Evolutionary conservation across 1,284 basidiomycete genomes (phyloP), one percentile per base, ranked within the genome.

Genomic region (Ustilago xerochloae): DNA sequence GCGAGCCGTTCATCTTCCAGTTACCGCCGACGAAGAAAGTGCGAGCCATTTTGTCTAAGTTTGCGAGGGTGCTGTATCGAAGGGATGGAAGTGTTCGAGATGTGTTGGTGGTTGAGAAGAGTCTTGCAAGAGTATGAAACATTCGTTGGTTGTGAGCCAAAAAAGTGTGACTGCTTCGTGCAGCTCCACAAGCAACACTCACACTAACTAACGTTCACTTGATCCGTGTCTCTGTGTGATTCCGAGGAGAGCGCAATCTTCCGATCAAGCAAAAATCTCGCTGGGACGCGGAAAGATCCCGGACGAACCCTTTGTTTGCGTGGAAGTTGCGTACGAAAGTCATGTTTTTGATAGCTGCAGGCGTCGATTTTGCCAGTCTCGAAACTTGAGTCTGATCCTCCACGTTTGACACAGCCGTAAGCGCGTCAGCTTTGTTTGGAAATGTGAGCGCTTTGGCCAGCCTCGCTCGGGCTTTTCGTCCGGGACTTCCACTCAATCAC

Each of bases 1-100:
- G 36, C 33, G 82, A 81, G 66, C 82, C 82, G 79, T 84, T 84
- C 82, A 84, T 84, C 78, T 84, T 83, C 80, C 80, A 83, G 78
- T 83, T 83, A 45, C 81, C 81, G 36, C 81, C 81, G 53, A 80
- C 77, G 60, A 80, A 81, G 73, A 80, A 78, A 66, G 73, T 78
- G 51, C 72, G 79, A 52, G 78, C 60, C 78, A 79, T 81, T 48
- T 45, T 77, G 55, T 29, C 53, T 16, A 32, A 10, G 15, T 6
- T 26, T 35, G 38, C 20, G 26, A 26, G 29, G 43, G n/a, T 39
- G 12, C 16, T 41, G 30, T n/a, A 30, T 54, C 29, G 26, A 41
- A 15, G 16, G 41, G 30, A 36, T 18, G 24, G 26, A 4, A 8
- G 28, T 29, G 48, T 30, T 4, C 7, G 28, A 6, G 20, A 18